Evolutionary conservation across 805 yeast species (phyloP), one percentile per base, ranked within the genome.

Genomic region (Debaryomyces castellii): DNA sequence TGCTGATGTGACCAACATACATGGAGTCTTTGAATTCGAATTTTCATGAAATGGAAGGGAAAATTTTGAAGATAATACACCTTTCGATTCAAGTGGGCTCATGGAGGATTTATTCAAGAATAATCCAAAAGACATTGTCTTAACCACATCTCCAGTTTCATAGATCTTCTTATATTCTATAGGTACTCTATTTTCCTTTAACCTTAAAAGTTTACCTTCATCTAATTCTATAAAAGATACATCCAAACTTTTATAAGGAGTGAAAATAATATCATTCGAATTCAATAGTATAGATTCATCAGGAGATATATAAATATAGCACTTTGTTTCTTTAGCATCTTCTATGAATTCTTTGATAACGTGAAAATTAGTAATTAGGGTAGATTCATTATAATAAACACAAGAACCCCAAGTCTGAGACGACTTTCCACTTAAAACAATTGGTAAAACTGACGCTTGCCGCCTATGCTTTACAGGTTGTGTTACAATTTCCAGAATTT

Each of bases 401-500:
- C 77, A 69, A 5, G 77, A 67, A 0, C 79, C 80, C 80, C 80
- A 74, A n/a, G 51, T 54, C 43, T 47, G 58, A 47, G 23, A 30
- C 36, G 17, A 36, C 21, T 24, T 32, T 18, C 36, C 43, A 3
- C 41, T 20, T 8, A 60, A 33, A 8, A 52, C 41, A 3, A 62
- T 34, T 1, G 67, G 65, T 2, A 60, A 45, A 5, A 62, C 57
- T 21, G 54, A 42, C 10, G 22, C 25, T 4, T 30, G 17, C 14
- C 7, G 18, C 18, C 3, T 17, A 21, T 10, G 11, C 39, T 6
- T 12, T 18, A 17, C 14, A 6, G 9, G 17, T 23, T 33, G 32
- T n/a, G 6, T 20, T 9, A 8, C 25, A 37, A 23, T n/a, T 20
- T 23, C 17, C 9, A 18, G 28, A 3, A 37, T 24, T 11, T 6